Evolutionary conservation across 208 protist genomes (phyloP).

Genomic region (Crithidia brevicula): DNA sequence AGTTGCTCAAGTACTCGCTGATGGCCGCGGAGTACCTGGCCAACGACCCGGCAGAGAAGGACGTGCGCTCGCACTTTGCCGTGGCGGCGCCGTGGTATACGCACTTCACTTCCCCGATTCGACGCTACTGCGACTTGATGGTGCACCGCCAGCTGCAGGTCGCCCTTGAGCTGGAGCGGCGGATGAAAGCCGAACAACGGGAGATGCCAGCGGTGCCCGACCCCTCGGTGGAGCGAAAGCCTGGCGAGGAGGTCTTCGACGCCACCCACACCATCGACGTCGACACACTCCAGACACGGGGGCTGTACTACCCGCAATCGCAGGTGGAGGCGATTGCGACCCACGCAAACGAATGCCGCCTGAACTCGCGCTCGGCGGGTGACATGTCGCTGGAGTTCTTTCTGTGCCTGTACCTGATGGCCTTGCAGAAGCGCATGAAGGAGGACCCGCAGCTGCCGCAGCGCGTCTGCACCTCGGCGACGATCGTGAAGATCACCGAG

Average conservation of each 20-base stretch:
- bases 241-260: constrained; percentile 28
- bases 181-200: constrained; percentile 36
- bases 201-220: constrained; percentile 27
- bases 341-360: constrained; percentile 59
- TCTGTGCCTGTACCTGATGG: constrained; percentile 82
- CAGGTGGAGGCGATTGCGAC: constrained; percentile 67
- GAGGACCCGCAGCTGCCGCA: constrained; percentile 27
- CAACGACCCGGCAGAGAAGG: constrained; percentile 46
- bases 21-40: constrained; percentile 80
- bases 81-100: constrained; percentile 91
- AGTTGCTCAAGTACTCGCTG: constrained; percentile 80
- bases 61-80: constrained; percentile 84
- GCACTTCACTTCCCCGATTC: constrained; percentile 96
- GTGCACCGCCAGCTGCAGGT: constrained; percentile 89
- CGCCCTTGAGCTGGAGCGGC: constrained; percentile 78
- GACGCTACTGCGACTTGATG: constrained; percentile 93
- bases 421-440: constrained; percentile 34
- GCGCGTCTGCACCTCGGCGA: constrained; percentile 23
- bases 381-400: constrained; percentile 68
- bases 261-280: constrained; percentile 36
- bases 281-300: constrained; percentile 34
- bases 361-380: constrained; percentile 52
- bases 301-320: constrained; percentile 49
- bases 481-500: constrained; percentile 31
- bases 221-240: constrained; percentile 15